These are phyloP conservation scores for Fibroporia radiculosa DNA, from an alignment of 768 basidiomycete species.

Conservation along the genomic window DNA sequence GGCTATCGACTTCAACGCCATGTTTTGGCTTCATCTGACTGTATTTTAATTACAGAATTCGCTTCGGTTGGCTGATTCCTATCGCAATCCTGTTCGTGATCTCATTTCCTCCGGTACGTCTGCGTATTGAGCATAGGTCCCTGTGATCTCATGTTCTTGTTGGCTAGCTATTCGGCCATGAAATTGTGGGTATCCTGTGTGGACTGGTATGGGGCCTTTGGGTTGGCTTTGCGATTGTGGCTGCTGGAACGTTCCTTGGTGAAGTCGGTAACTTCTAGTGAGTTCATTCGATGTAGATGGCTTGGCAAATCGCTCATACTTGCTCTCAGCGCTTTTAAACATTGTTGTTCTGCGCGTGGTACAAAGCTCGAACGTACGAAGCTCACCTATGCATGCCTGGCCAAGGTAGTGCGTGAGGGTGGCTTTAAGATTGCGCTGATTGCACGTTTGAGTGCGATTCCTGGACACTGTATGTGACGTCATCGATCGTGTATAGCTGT, in stretches of 20 bases:
- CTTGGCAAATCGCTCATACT: background rate
- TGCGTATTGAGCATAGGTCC: constrained; percentile 12
- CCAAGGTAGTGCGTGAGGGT: constrained; percentile 68
- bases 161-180: constrained; percentile 77
- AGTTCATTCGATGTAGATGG: constrained; percentile 21
- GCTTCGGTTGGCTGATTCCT: constrained; percentile 34
- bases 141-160: background rate
- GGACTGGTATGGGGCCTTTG: constrained; percentile 90
- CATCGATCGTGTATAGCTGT: background rate
- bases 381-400: constrained; percentile 40
- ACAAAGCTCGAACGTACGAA: constrained; percentile 50
- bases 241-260: constrained; percentile 75
- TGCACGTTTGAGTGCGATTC: constrained; percentile 74
- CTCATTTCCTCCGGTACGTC: constrained; percentile 32
- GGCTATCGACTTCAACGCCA: no score
- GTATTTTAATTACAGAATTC: constrained; percentile 12
- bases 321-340: constrained; percentile 65
- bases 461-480: constrained; percentile 64
- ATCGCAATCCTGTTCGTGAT: constrained; percentile 36
- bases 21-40: no score
- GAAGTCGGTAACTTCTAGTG: constrained; percentile 87
- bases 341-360: constrained; percentile 65
- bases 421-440: constrained; percentile 81
- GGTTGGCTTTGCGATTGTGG: constrained; percentile 80
- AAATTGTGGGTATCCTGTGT: constrained; percentile 82